Evolutionary conservation across 2,329 filamentous ascomycete species (phyloP), one percentile per base, ranked within the genome.

Genomic region (Escovopsis sp.): DNA sequence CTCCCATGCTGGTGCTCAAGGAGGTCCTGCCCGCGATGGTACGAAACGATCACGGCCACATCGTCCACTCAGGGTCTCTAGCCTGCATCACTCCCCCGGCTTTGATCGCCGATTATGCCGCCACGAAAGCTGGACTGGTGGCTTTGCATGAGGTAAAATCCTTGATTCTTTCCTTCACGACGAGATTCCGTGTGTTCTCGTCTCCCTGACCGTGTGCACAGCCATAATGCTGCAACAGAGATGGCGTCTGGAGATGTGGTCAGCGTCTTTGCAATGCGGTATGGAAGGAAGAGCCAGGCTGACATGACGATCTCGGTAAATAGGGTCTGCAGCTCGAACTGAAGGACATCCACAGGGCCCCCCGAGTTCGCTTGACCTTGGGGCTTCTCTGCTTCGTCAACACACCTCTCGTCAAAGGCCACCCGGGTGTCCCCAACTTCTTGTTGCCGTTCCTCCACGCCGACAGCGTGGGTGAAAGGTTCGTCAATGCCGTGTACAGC

Each of bases 21-120:
- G 68, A 78, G 45, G 80, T 81, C 53, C 56, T 81, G 2, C 76
- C 76, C 0, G 52, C 62, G 15, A 79, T 82, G 68, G 59, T 74
- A 24, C 51, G 56, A 10, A 51, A 51, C 2, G 73, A 81, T 53
- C 77, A 81, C 54, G 78, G 79, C 6, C 77, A 79, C 60, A 60
- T 82, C 35, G 69, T 81, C 39, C 79, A 73, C 3, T 66, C 80
- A 20, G 72, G 76, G 7, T 74, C 68, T 2, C 62, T 74, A 44
- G 75, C 74, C 6, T 71, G 69, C 7, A 70, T 73, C 46, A 50
- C 71, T 1, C 61, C 69, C 5, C 66, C 70, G 0, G 67, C 74
- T 1, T 64, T 61, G 33, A 69, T 81, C 56, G 70, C 72, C 4
- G 74, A 79, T 51, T 82, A 81, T 53, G 62, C 66, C 0, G 65